phyloP scores from a whole-genome alignment of 2,329 filamentous ascomycete genomes.

The Fonsecaea erecta region DNA sequence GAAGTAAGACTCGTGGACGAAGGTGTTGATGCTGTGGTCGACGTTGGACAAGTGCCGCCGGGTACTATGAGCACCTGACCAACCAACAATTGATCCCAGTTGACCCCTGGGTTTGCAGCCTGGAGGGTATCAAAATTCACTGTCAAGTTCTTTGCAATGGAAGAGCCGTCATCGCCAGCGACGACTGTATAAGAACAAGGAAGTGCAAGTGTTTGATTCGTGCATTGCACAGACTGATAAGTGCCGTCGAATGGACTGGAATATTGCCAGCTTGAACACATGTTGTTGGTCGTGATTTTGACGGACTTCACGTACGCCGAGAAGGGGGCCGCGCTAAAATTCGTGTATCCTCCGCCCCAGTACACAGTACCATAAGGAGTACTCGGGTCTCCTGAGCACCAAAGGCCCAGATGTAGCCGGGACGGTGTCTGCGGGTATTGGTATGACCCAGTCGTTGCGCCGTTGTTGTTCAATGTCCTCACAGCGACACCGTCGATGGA shows the following conservation, averaged over 20 bases:
- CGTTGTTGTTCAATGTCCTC: slow-evolving; percentile 74
- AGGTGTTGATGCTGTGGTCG: slow-evolving; percentile 16
- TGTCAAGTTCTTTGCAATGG: slow-evolving; percentile 31
- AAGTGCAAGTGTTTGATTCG: slow-evolving; percentile 33
- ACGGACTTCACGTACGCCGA: slow-evolving; percentile 73
- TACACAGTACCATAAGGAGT: slow-evolving; percentile 82
- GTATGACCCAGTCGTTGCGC: slow-evolving; percentile 59
- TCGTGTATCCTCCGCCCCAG: slow-evolving; percentile 76
- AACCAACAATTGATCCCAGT: slow-evolving; percentile 33
- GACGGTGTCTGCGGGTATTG: slow-evolving; percentile 89
- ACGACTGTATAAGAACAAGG: slow-evolving; percentile 35
- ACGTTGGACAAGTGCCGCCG: slow-evolving; percentile 24
- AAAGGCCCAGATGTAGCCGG: slow-evolving; percentile 90
- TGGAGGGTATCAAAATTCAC: slow-evolving; percentile 30
- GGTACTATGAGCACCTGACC: slow-evolving; percentile 33
- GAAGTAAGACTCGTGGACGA: slow-evolving; percentile 1
- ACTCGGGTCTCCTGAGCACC: slow-evolving; percentile 81
- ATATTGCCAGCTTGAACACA: slow-evolving; percentile 82
- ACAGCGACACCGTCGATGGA: slow-evolving; percentile 77
- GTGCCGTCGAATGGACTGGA: slow-evolving; percentile 70
- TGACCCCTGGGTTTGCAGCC: slow-evolving; percentile 30
- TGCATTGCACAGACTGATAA: slow-evolving; percentile 75
- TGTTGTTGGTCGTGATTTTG: slow-evolving; percentile 78
- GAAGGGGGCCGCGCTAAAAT: slow-evolving; percentile 69
- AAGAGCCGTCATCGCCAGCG: slow-evolving; percentile 34